A percentile compares a stretch with the other conserved stretches of the same genome.
These are phyloP conservation scores for Dillenia suffruticosa DNA, from an alignment of 164 flowering plant genomes.

Conservation along the genomic window DNA sequence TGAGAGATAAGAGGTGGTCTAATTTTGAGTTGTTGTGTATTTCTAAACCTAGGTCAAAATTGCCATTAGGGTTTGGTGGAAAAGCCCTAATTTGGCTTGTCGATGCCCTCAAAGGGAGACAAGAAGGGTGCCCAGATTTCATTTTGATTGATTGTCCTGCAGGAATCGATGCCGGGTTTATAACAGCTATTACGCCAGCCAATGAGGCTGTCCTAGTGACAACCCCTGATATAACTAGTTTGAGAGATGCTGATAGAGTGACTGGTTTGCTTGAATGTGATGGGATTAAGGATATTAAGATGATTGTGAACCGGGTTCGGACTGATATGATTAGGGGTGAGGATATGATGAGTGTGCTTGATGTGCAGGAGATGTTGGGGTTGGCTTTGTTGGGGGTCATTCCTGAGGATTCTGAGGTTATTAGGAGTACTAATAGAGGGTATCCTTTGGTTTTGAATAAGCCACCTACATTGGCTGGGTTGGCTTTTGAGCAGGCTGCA, in stretches of 20 bases:
- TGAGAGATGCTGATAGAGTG: slow-evolving; percentile 93
- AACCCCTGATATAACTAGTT: slow-evolving; percentile 86
- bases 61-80: slow-evolving; percentile 86
- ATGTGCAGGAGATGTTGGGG: slow-evolving; percentile 96
- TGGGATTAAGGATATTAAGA: slow-evolving; percentile 95
- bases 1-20: slow-evolving; percentile 91
- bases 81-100: slow-evolving; percentile 92
- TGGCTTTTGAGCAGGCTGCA: slow-evolving; percentile 98
- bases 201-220: slow-evolving; percentile 93
- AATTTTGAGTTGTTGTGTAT: slow-evolving; percentile 87
- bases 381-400: slow-evolving; percentile 82
- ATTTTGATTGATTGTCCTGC: slow-evolving; percentile 94
- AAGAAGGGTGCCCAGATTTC: slow-evolving; percentile 77
- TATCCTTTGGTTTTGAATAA: slow-evolving; percentile 87
- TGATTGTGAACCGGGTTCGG: slow-evolving; percentile 93
- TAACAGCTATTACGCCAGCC: slow-evolving; percentile 95
- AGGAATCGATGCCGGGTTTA: slow-evolving; percentile 96
- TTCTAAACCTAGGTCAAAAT: slow-evolving; percentile 87
- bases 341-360: slow-evolving; percentile 98
- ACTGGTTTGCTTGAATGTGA: slow-evolving; percentile 91
- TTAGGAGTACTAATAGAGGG: slow-evolving; percentile 91
- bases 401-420: slow-evolving; percentile 95
- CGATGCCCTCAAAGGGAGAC: slow-evolving; percentile 68
- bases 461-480: slow-evolving; percentile 93
- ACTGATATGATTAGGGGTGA: slow-evolving; percentile 97